These are phyloP conservation scores for Periconia sp. DNA, from an alignment of 2,329 filamentous ascomycete species.

Conservation along the genomic window DNA sequence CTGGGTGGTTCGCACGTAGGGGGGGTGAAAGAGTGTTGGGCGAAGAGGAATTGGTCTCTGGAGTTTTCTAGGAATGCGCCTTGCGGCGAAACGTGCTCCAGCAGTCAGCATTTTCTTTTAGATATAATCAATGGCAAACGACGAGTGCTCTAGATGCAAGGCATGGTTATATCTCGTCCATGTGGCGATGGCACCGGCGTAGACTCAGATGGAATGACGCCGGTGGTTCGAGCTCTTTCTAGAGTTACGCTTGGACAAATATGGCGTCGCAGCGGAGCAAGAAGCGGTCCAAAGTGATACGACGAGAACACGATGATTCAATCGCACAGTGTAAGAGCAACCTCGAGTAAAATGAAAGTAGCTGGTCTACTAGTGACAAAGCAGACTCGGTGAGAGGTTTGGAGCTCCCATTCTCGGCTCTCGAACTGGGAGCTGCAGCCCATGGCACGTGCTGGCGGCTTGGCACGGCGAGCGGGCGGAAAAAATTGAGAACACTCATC, in stretches of 20 bases:
- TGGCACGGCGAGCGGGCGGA: not conserved
- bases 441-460: slow-evolving; percentile 9
- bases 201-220: slow-evolving; percentile 3
- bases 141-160: slow-evolving; percentile 7
- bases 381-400: too few relatives aligned
- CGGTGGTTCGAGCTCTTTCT: slow-evolving; percentile 25
- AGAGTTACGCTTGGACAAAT: slow-evolving; percentile 8
- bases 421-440: not conserved
- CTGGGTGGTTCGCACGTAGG: slow-evolving; percentile 20
- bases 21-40: slow-evolving; percentile 26
- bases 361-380: too few relatives aligned
- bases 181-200: not conserved
- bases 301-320: too few relatives aligned
- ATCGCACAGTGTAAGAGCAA: too few relatives aligned
- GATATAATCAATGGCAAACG: slow-evolving; percentile 8
- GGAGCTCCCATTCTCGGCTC: not conserved
- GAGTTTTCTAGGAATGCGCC: slow-evolving; percentile 35
- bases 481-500: slow-evolving; percentile 25
- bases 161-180: slow-evolving; percentile 36
- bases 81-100: slow-evolving; percentile 42
- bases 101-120: slow-evolving; percentile 41
- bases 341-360: too few relatives aligned
- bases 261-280: not conserved
- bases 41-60: slow-evolving; percentile 20
- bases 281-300: not conserved